A percentile compares a stretch with the other conserved stretches of the same genome.
These are phyloP conservation scores for Scopulariopsis brevicaulis DNA, from an alignment of 2,329 filamentous ascomycete species.

Conservation along the genomic window DNA sequence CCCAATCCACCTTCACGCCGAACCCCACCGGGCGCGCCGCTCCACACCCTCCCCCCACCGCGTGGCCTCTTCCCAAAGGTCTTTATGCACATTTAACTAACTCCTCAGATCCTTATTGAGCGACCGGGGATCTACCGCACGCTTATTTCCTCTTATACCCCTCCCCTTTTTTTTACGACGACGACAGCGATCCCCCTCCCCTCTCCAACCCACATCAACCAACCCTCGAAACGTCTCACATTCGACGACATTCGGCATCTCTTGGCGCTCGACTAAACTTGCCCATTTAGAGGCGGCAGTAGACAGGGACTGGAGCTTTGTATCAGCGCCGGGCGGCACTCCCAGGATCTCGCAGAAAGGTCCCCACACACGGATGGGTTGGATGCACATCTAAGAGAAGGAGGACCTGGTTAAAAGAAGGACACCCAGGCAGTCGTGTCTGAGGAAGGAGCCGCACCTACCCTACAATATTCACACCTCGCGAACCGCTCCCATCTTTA, in stretches of 20 bases:
- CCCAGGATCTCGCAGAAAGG: background rate
- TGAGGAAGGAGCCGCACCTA: background rate
- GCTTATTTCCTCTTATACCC: background rate
- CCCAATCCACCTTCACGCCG: background rate
- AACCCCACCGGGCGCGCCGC: background rate
- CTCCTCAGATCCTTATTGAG: background rate
- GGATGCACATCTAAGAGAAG: conserved; percentile 3
- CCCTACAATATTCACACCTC: background rate
- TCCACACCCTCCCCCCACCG: background rate
- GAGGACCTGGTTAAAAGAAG: background rate
- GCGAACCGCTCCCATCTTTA: background rate
- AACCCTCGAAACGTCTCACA: conserved; percentile 5
- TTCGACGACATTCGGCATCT: conserved; percentile 1
- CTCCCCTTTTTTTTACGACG: background rate
- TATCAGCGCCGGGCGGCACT: background rate
- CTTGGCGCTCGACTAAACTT: conserved; percentile 5
- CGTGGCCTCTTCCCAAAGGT: background rate
- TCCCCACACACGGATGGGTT: background rate
- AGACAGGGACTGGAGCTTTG: background rate
- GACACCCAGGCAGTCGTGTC: background rate
- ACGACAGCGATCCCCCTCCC: background rate
- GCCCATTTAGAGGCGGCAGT: background rate
- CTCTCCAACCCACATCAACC: background rate
- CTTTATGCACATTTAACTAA: background rate
- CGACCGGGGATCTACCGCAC: background rate